Evolutionary conservation across 164 flowering plant genomes (phyloP).

Genomic region (Annona squamosa): DNA sequence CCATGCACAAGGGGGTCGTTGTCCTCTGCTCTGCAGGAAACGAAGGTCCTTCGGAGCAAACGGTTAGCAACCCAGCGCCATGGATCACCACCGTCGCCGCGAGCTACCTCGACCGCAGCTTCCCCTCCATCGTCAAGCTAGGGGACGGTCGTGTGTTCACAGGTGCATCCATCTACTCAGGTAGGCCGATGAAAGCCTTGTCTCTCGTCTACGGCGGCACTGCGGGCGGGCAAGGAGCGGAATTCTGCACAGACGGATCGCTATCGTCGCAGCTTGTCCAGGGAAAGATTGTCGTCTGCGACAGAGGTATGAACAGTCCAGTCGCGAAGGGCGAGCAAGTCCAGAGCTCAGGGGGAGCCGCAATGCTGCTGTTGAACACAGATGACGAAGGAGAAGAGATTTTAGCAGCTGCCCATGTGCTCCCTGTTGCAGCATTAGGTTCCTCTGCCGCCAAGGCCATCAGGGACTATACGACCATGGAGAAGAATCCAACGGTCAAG

Average conservation of each 20-base stretch:
- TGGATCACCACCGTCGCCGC: conserved; percentile 82
- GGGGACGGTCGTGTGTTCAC: conserved; percentile 40
- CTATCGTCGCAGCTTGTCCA: conserved; percentile 34
- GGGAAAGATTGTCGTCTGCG: conserved; percentile 64
- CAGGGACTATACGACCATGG: conserved; percentile 23
- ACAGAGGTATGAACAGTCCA: conserved; percentile 39
- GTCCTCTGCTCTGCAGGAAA: conserved; percentile 68
- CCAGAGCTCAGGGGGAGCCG: conserved; percentile 56
- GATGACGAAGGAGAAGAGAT: conserved; percentile 52
- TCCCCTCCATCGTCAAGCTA: conserved; percentile 48
- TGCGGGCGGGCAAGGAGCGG: conserved; percentile 39
- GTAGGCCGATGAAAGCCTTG: conserved; percentile 27
- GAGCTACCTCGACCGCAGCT: conserved; percentile 51
- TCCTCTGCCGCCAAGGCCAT: conserved; percentile 34
- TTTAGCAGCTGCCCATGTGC: conserved; percentile 46
- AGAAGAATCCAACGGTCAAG: conserved; percentile 32
- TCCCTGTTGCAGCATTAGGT: conserved; percentile 54
- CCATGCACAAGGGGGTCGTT: conserved; percentile 42
- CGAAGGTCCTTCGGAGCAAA: conserved; percentile 37
- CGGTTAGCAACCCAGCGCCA: conserved; percentile 55
- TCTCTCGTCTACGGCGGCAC: conserved; percentile 41
- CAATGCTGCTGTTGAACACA: conserved; percentile 45
- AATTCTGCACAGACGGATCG: conserved; percentile 38
- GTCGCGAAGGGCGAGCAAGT: conserved; percentile 48
- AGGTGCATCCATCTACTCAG: conserved; percentile 54